phyloP scores from a whole-genome alignment of 306 rosid genomes.

The Trifolium subterraneum region DNA sequence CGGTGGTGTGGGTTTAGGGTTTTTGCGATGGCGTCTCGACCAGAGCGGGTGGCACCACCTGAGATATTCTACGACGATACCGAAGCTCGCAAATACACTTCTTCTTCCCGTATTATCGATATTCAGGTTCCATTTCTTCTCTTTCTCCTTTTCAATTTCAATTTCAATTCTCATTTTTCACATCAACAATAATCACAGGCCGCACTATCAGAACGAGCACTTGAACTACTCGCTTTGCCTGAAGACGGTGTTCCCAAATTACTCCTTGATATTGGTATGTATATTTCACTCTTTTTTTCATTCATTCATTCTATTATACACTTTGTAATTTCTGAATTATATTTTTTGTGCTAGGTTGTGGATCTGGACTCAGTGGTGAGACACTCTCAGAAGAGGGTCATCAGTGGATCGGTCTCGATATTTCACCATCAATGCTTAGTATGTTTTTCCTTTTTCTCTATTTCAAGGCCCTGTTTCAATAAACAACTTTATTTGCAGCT shows the following conservation, averaged over 20 bases:
- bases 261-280: slow-evolving; percentile 83
- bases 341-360: slow-evolving; percentile 67
- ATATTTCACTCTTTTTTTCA: neutral
- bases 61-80: slow-evolving; percentile 89
- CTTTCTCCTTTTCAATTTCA: slow-evolving; percentile 2
- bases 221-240: slow-evolving; percentile 86
- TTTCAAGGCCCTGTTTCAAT: too few species aligned
- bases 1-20: slow-evolving; percentile 48
- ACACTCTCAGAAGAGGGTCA: slow-evolving; percentile 76
- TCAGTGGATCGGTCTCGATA: slow-evolving; percentile 94
- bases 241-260: slow-evolving; percentile 75
- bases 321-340: neutral
- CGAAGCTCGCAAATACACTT: slow-evolving; percentile 90
- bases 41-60: slow-evolving; percentile 89
- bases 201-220: slow-evolving; percentile 73
- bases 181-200: slow-evolving; percentile 22
- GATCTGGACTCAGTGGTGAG: slow-evolving; percentile 96
- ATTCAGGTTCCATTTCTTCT: slow-evolving; percentile 58
- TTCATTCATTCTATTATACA: neutral
- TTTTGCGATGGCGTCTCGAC: slow-evolving; percentile 66
- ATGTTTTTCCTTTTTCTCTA: slow-evolving; percentile 30
- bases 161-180: neutral
- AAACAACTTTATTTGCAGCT: neutral
- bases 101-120: slow-evolving; percentile 83
- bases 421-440: slow-evolving; percentile 95